A percentile compares a stretch with the other conserved stretches of the same genome.
phyloP scores from a whole-genome alignment of 208 protist species.

The Trichomonas gallinae region DNA sequence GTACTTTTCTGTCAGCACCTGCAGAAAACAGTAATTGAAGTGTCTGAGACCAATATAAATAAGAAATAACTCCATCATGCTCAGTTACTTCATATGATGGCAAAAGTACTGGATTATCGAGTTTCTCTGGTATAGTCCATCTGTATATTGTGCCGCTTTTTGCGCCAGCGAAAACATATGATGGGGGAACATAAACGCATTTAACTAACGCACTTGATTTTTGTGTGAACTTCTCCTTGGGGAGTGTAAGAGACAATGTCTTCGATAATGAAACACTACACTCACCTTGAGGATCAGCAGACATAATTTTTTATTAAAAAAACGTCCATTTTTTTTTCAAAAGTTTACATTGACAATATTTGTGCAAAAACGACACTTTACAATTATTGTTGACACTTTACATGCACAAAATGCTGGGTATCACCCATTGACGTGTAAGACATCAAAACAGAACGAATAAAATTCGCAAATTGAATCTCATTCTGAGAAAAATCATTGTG shows the following conservation, averaged over 20 bases:
- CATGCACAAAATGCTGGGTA: too few species aligned
- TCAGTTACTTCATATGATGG: not conserved
- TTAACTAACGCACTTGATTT: not conserved
- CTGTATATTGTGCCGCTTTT: not conserved
- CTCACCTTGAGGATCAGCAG: not conserved
- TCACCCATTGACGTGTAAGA: too few species aligned
- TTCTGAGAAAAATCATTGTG: too few species aligned
- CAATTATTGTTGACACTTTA: too few species aligned
- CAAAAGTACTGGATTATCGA: not conserved
- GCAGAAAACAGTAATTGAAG: not conserved
- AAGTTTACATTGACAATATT: not conserved
- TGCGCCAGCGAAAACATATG: not conserved
- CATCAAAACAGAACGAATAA: too few species aligned
- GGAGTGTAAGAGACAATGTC: not conserved
- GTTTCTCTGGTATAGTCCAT: not conserved
- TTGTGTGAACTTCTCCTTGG: not conserved
- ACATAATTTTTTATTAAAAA: not conserved
- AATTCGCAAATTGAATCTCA: too few species aligned
- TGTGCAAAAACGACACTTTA: too few species aligned
- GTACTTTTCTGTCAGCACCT: not conserved
- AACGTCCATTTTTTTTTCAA: not conserved
- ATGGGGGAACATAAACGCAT: not conserved
- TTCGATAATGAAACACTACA: not conserved
- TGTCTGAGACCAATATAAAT: not conserved
- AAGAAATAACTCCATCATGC: not conserved